Percentiles rank a stretch among this genome's conserved stretches.
Conservation (phyloP, 371 early-diverging fungal species). For the Rhizopus stolonifer region DNA sequence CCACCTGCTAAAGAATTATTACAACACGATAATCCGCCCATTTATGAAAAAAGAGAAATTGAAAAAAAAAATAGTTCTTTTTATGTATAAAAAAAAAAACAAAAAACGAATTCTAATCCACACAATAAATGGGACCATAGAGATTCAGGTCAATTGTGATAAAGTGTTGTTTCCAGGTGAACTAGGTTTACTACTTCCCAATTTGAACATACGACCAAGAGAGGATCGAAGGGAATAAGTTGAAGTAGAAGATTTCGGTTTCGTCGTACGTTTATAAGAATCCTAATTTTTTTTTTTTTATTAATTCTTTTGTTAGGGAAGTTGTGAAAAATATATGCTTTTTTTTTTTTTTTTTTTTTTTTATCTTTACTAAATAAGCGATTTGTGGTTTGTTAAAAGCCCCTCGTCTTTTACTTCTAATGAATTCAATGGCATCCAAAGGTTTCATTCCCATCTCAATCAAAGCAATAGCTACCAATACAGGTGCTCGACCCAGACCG, state of each 20-base stretch:
- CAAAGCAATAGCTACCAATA: constrained; percentile 76
- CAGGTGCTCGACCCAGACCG: constrained; percentile 79
- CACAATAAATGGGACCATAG: background rate
- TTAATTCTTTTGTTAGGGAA: too few species aligned
- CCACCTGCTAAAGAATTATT: constrained; percentile 22
- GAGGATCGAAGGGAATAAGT: constrained; percentile 37
- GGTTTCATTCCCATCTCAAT: constrained; percentile 85
- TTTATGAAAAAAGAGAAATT: constrained; percentile 6
- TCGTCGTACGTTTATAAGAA: constrained; percentile 39
- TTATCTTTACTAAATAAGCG: constrained; percentile 43
- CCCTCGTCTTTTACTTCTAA: constrained; percentile 78
- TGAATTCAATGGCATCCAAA: constrained; percentile 77
- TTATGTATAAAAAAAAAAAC: constrained; percentile 6
- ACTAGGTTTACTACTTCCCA: constrained; percentile 20
- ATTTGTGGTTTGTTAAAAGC: constrained; percentile 86
- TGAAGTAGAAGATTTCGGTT: constrained; percentile 36
- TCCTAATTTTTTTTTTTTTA: constrained; percentile 20
- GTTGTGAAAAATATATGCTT: too few species aligned
- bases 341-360: background rate
- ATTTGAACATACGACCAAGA: constrained; percentile 41
- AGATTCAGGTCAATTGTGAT: constrained; percentile 27
- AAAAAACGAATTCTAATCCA: too few species aligned
- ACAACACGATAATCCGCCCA: background rate
- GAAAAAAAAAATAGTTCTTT: constrained; percentile 7
- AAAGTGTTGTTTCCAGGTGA: constrained; percentile 5